Conservation (phyloP, 73 alveolate species). For the Paramecium pentaurelia region DNA sequence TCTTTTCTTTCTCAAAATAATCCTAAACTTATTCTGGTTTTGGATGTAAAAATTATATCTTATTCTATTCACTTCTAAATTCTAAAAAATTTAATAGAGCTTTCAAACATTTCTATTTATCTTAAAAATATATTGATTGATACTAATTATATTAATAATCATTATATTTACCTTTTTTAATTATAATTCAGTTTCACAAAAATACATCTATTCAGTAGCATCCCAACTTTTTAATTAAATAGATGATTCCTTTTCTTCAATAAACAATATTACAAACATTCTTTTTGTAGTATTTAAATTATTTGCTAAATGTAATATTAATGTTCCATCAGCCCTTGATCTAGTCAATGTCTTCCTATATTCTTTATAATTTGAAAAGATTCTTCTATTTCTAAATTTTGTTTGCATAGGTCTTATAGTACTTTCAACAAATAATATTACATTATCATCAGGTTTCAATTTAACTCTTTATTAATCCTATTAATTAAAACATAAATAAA, state of each 20-base stretch:
- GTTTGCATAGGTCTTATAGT: background rate
- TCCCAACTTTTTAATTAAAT: background rate
- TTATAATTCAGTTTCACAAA: background rate
- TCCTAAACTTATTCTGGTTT: background rate
- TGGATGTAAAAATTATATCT: background rate
- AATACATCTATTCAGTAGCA: background rate
- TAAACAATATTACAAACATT: background rate
- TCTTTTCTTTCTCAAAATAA: constrained; percentile 11
- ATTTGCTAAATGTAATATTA: background rate
- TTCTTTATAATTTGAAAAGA: background rate
- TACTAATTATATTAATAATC: background rate
- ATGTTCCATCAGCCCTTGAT: background rate
- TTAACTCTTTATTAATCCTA: background rate
- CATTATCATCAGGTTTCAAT: background rate
- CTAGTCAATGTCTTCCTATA: background rate
- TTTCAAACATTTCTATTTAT: background rate
- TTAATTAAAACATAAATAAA: background rate
- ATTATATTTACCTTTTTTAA: background rate
- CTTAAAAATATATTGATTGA: background rate
- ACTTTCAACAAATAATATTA: constrained; percentile 12
- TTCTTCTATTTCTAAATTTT: background rate
- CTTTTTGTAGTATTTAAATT: background rate
- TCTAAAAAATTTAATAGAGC: background rate
- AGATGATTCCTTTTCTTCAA: background rate
- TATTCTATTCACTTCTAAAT: background rate